Conservation (phyloP, 352 stramenopile species). For the Globisporangium emineosum region DNA sequence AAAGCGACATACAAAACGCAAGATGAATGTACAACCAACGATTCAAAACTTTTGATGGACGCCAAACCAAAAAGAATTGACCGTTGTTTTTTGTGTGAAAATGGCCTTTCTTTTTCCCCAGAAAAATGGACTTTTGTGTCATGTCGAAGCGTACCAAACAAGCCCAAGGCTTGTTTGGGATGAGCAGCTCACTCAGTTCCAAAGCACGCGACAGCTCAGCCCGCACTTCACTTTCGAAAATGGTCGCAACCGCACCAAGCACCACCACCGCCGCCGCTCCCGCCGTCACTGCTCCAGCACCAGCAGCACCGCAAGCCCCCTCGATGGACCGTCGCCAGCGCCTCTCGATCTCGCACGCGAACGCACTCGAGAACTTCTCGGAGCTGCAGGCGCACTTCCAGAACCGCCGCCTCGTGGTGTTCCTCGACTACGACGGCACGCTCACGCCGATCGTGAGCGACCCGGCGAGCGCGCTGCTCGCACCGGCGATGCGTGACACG, state of each 20-base stretch:
- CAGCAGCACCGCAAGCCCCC: not conserved
- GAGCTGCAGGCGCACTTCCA: constrained; percentile 47
- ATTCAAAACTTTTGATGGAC: constrained; percentile 4
- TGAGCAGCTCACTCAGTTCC: not conserved
- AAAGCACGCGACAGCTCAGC: not conserved
- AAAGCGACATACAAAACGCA: not conserved
- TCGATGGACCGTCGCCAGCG: constrained; percentile 23
- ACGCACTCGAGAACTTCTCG: constrained; percentile 72
- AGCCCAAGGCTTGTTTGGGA: no score
- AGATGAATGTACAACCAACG: not conserved
- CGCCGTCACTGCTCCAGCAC: not conserved
- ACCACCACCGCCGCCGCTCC: not conserved
- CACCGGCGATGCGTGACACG: constrained; percentile 59
- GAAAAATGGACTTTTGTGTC: not conserved
- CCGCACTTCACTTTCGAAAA: constrained; percentile 17
- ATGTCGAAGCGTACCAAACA: constrained; percentile 1
- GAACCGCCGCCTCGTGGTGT: constrained; percentile 70
- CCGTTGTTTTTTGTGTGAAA: constrained; percentile 7
- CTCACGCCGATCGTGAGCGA: constrained; percentile 90
- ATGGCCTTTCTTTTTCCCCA: not conserved
- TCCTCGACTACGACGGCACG: constrained; percentile 89
- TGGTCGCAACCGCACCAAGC: constrained; percentile 10
- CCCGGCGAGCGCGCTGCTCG: constrained; percentile 66
- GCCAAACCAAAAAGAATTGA: constrained; percentile 10
- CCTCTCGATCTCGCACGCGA: constrained; percentile 70